Evolutionary conservation across 108 stramenopile species (phyloP).

Genomic region (Pseudonitzschia pungens): DNA sequence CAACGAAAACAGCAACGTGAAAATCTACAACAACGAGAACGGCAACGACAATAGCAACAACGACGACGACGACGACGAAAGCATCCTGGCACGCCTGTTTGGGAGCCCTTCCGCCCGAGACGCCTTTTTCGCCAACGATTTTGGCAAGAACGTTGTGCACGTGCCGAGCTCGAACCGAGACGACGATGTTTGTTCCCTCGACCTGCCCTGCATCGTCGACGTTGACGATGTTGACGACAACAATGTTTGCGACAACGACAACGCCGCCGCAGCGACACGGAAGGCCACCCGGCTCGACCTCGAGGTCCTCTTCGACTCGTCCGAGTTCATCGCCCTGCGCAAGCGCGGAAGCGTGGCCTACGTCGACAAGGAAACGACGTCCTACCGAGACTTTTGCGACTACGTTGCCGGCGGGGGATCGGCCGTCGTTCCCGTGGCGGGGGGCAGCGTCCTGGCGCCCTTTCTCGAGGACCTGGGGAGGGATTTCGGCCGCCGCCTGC

Average conservation of each 20-base stretch:
- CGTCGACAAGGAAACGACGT: constrained; percentile 20
- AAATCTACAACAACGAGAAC: too few relatives aligned
- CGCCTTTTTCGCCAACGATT: constrained; percentile 13
- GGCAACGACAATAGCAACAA: too few relatives aligned
- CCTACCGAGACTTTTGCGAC: constrained; percentile 18
- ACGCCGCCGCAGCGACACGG: too few relatives aligned
- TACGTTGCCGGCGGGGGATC: constrained; percentile 29
- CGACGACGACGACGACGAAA: too few relatives aligned
- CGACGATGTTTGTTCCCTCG: neutral
- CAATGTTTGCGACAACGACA: neutral
- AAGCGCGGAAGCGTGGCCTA: constrained; percentile 25
- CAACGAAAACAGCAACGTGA: too few relatives aligned
- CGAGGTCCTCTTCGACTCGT: constrained; percentile 9
- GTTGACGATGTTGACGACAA: neutral
- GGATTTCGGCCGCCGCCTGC: neutral
- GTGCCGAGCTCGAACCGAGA: neutral
- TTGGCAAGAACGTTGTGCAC: constrained; percentile 24
- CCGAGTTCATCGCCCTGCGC: constrained; percentile 29
- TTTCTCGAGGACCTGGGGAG: constrained; percentile 9
- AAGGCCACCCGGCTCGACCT: constrained; percentile 22
- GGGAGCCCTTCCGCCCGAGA: constrained; percentile 13
- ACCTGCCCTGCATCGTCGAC: neutral
- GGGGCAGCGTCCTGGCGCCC: constrained; percentile 15
- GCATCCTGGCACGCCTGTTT: constrained; percentile 23
- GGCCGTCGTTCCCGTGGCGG: constrained; percentile 30